Base-by-base conservation (phyloP, 805 yeast species). In the Wickerhamomyces rabaulensis region DNA sequence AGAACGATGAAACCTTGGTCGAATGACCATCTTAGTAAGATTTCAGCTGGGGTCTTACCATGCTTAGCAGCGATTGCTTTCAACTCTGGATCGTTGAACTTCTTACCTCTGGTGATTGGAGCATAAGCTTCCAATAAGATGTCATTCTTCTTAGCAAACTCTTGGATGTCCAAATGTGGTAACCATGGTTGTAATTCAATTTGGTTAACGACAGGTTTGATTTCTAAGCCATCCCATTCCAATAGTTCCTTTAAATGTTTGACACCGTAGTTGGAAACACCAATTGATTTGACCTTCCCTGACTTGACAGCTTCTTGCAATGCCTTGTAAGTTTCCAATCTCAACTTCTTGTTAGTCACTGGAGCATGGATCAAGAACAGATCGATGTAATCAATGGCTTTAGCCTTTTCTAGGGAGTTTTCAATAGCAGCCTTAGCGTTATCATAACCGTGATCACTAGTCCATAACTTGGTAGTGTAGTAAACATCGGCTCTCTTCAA, bases 161-260 rank as follows among this genome's bases (percentile, higher is more conserved):
- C 75, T 20, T 84, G 79, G 47, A 88, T 70, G 43, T 82, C 80
- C 45, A 72, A 66, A 55, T 85, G 71, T 67, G 84, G 87, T 57
- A 84, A 70, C 91, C 94, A 87, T 10, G 95, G 96, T 49, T 88
- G 87, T 43, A 87, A 74, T 64, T 87, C 96, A 55, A 87, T 76
- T 63, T 87, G 95, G 61, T 87, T 82, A 40, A 84, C 81, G 2
- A 80, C 87, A 0, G 95, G 89, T 51, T 72, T 72, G 51, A 75
- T 59, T 49, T 64, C 74, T 50, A 78, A 58, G 2, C 71, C 78
- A 3, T 74, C 73, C 84, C 87, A 80, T 3, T 60, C 54, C 39
- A 84, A 67, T 40, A 87, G 64, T 60, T 84, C 84, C 48, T 80
- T 74, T 21, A 87, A 61, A 59, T 82, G 88, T 5, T 63, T 66